A percentile compares a stretch with the other conserved stretches of the same genome.
Conservation (phyloP, 2,329 filamentous ascomycete species). For the Pyrenophora tritici-repentis region DNA sequence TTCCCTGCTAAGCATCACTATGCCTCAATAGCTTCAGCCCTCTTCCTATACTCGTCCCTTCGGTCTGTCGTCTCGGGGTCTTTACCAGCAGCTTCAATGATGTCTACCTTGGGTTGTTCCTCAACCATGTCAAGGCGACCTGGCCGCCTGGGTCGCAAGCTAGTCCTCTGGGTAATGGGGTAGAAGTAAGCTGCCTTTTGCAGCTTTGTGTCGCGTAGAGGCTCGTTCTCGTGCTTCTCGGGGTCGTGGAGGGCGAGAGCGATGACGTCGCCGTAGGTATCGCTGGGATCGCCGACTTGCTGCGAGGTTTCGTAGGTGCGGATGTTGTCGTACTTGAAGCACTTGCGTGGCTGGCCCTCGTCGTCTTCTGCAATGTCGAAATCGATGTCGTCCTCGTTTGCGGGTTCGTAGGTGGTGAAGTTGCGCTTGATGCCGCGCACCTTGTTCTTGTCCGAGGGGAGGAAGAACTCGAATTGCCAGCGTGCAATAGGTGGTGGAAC, state of each 20-base stretch:
- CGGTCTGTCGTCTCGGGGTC: conserved; percentile 58
- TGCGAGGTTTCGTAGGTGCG: conserved; percentile 65
- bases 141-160: conserved; percentile 54
- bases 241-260: conserved; percentile 64
- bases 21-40: conserved; percentile 48
- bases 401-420: conserved; percentile 58
- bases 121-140: conserved; percentile 47
- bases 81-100: conserved; percentile 57
- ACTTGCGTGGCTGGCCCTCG: conserved; percentile 54
- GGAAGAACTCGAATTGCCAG: conserved; percentile 65
- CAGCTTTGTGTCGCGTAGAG: conserved; percentile 40
- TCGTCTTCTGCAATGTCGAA: conserved; percentile 48
- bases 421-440: conserved; percentile 60
- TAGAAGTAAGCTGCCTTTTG: conserved; percentile 66
- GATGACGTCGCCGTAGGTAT: conserved; percentile 60
- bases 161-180: conserved; percentile 62
- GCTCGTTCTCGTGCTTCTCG: conserved; percentile 45
- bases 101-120: conserved; percentile 56
- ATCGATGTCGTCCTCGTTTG: conserved; percentile 51
- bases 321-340: conserved; percentile 61
- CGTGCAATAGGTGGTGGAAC: conserved; percentile 58
- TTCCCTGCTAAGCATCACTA: too few species aligned
- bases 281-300: conserved; percentile 57
- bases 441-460: conserved; percentile 56
- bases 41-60: conserved; percentile 51